Percentiles rank a stretch among this genome's conserved stretches.
Conservation (phyloP, 305 asterid genomes). For the Plantago rigida region DNA sequence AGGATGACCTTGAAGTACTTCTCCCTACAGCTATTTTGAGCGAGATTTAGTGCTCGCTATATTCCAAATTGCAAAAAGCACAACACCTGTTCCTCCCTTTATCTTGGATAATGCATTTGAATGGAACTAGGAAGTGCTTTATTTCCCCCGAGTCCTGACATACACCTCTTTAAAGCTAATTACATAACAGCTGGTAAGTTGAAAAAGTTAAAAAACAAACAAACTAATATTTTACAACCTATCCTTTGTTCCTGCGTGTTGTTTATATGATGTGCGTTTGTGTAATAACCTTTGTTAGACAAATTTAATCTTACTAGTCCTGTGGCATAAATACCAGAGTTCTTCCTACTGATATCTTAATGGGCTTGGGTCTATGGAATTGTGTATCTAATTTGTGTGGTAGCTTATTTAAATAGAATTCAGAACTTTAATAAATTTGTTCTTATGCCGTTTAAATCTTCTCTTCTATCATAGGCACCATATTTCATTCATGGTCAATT, state of each 20-base stretch:
- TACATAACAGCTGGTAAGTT: background rate
- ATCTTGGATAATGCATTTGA: too few relatives aligned
- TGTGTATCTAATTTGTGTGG: background rate
- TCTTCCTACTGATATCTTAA: background rate
- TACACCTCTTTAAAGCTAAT: background rate
- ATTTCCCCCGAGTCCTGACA: background rate
- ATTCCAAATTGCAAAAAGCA: too few relatives aligned
- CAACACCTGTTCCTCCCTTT: too few relatives aligned
- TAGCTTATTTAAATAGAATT: conserved; percentile 4
- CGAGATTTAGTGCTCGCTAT: too few relatives aligned
- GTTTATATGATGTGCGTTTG: background rate
- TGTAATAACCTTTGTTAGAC: too few relatives aligned
- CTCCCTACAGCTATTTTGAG: background rate
- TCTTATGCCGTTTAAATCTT: conserved; percentile 22
- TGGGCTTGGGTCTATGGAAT: background rate
- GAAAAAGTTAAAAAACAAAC: background rate
- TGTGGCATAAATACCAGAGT: background rate
- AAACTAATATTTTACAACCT: background rate
- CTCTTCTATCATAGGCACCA: conserved; percentile 42
- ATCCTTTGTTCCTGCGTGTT: background rate
- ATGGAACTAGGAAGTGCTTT: too few relatives aligned
- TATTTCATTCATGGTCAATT: conserved; percentile 46
- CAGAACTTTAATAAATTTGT: background rate
- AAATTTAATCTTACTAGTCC: background rate
- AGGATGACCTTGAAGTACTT: too few relatives aligned